Evolutionary conservation across 805 yeast genomes (phyloP).

Genomic region (Naumovozyma castellii): DNA sequence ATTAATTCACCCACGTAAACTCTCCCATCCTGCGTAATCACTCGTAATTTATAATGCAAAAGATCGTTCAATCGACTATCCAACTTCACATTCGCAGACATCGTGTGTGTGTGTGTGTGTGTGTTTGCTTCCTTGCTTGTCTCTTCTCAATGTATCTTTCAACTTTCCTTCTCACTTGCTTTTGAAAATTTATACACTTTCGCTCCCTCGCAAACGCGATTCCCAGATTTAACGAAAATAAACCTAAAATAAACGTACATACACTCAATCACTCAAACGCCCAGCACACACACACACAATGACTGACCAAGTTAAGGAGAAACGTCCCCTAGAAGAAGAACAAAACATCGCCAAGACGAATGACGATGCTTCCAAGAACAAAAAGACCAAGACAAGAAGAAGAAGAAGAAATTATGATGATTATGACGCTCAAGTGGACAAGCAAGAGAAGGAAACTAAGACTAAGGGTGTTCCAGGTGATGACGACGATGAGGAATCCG

Average conservation of each 20-base stretch:
- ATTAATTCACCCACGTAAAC: slow-evolving; percentile 69
- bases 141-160: not conserved
- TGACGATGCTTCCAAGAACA: slow-evolving; percentile 1
- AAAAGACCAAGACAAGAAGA: slow-evolving; percentile 12
- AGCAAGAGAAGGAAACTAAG: slow-evolving; percentile 37
- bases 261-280: not conserved
- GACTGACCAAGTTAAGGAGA: not conserved
- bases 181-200: too few relatives aligned
- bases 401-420: slow-evolving; percentile 49
- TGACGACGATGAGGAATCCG: slow-evolving; percentile 35
- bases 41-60: slow-evolving; percentile 62
- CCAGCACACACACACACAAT: not conserved
- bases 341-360: not conserved
- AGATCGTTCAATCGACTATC: slow-evolving; percentile 42
- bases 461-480: slow-evolving; percentile 17
- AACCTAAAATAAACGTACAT: too few relatives aligned
- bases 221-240: too few relatives aligned
- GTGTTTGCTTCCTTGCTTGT: not conserved
- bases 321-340: not conserved
- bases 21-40: slow-evolving; percentile 68
- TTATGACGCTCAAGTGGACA: slow-evolving; percentile 53
- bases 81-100: slow-evolving; percentile 18
- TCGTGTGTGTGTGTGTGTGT: too few relatives aligned
- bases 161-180: too few relatives aligned
- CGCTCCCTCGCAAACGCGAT: too few relatives aligned